phyloP scores from a whole-genome alignment of 768 basidiomycete genomes.

The Fistulinella prunicolor region DNA sequence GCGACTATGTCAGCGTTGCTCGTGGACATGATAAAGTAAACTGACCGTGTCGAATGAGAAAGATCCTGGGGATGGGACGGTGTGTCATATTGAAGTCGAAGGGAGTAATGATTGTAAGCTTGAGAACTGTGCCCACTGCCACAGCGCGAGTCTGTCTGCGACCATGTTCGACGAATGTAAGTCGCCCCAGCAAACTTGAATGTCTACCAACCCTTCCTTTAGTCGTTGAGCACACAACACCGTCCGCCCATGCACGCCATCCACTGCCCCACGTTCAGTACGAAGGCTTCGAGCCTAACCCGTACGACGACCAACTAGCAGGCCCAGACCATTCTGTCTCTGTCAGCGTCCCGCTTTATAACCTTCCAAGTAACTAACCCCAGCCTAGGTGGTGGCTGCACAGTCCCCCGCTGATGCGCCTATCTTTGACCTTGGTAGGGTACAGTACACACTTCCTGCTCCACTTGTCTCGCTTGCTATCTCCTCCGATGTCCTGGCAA shows the following conservation, averaged over 20 bases:
- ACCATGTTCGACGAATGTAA: conserved; percentile 69
- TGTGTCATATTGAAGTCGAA: conserved; percentile 7
- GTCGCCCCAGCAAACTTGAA: conserved; percentile 17
- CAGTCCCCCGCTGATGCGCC: conserved; percentile 42
- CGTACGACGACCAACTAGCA: conserved; percentile 49
- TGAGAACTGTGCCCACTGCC: background rate
- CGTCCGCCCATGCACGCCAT: conserved; percentile 38
- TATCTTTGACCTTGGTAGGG: conserved; percentile 80
- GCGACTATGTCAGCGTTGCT: conserved; percentile 1
- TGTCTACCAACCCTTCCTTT: background rate
- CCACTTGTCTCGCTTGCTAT: conserved; percentile 80
- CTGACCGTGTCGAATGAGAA: conserved; percentile 76
- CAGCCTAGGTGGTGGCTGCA: conserved; percentile 31
- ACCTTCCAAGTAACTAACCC: conserved; percentile 7
- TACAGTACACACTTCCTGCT: conserved; percentile 87
- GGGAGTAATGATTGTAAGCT: no score
- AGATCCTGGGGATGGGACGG: conserved; percentile 68
- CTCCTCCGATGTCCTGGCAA: conserved; percentile 82
- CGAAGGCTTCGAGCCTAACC: conserved; percentile 85
- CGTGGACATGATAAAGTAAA: background rate
- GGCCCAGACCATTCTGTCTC: conserved; percentile 37
- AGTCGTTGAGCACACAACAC: conserved; percentile 87
- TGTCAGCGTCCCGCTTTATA: conserved; percentile 5
- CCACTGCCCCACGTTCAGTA: conserved; percentile 65
- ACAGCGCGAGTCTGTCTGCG: conserved; percentile 6